Base-by-base conservation (phyloP, 345 rosid genomes). In the Corymbia maculata region DNA sequence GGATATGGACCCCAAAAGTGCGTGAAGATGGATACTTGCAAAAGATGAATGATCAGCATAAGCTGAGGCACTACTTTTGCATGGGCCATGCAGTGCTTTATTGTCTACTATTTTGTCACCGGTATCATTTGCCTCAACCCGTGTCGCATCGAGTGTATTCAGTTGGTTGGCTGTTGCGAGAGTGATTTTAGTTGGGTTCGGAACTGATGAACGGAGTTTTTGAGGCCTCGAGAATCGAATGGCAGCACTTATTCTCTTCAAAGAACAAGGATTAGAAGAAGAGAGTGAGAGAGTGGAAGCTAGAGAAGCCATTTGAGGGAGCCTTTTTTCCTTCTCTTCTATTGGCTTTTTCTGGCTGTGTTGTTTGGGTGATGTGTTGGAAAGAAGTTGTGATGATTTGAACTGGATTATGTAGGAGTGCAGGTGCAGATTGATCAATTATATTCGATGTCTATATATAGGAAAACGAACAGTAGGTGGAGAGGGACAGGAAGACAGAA, bases 1-100 rank as follows among this genome's bases (percentile, higher is more conserved):
- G 57, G 93, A 88, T 70, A 95, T 93, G 28, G 91, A 94, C 82
- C 93, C 97, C 85, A 95, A 88, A 86, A 95, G 92, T 0, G 92
- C 92, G 51, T 91, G 90, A 28, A 96, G 93, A 79, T 93, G 91
- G 21, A 86, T 87, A 47, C 86, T 17, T 8, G 93, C 55, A 26
- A 22, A 51, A 85, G 26, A 50, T 17, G 80, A 32, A 51, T 57
- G 32, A 45, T 57, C 79, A n/a, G 52, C 57, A 53, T 17, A 30
- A 13, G 70, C 50, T 3, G 84, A 75, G 84, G 49, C 26, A 22
- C 84, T 42, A 75, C 26, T 75, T 75, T 36, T 85, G 55, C 55
- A 75, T 75, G 84, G 84, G 14, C 49, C 84, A 75, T 42, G 84
- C 84, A 42, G 2, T 42, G 84, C 84, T 75, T 42, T 49, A 42